Percentiles rank a stretch among this genome's conserved stretches.
These are phyloP conservation scores for Mangifera indica DNA, from an alignment of 345 rosid genomes.

Conservation along the genomic window DNA sequence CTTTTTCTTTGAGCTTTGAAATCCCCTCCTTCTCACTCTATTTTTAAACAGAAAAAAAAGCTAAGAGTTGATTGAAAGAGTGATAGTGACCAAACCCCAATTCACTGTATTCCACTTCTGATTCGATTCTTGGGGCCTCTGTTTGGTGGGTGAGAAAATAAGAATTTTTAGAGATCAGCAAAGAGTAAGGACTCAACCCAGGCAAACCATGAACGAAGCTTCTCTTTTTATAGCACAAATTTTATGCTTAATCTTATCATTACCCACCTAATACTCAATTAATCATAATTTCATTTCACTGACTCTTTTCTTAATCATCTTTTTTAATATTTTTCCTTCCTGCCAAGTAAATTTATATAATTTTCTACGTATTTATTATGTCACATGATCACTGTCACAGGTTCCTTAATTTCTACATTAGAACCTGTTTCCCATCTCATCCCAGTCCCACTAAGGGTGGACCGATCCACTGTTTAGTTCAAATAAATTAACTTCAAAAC, in stretches of 20 bases:
- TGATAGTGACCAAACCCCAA: slow-evolving; percentile 35
- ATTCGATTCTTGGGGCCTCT: slow-evolving; percentile 38
- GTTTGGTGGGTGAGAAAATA: slow-evolving; percentile 24
- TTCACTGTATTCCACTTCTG: slow-evolving; percentile 32
- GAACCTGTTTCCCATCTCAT: slow-evolving; percentile 11
- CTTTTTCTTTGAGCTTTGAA: slow-evolving; percentile 8
- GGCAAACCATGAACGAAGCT: slow-evolving; percentile 22
- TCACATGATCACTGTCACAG: no score
- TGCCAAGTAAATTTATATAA: no score
- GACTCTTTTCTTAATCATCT: no score
- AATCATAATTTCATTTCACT: background rate
- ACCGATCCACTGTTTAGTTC: no score
- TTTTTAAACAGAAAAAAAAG: slow-evolving; percentile 8
- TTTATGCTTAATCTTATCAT: slow-evolving; percentile 8
- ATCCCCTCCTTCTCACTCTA: slow-evolving; percentile 6
- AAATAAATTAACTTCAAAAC: no score
- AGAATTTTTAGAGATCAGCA: slow-evolving; percentile 26
- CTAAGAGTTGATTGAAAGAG: slow-evolving; percentile 17
- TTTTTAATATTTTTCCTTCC: no score
- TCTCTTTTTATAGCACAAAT: slow-evolving; percentile 28
- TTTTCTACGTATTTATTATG: no score
- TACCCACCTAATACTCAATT: background rate
- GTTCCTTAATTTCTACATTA: slow-evolving; percentile 4
- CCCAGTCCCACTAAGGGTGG: no score
- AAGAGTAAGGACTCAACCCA: slow-evolving; percentile 10